These are phyloP conservation scores for Hericium alpestre DNA, from an alignment of 768 basidiomycete species.

Conservation along the genomic window DNA sequence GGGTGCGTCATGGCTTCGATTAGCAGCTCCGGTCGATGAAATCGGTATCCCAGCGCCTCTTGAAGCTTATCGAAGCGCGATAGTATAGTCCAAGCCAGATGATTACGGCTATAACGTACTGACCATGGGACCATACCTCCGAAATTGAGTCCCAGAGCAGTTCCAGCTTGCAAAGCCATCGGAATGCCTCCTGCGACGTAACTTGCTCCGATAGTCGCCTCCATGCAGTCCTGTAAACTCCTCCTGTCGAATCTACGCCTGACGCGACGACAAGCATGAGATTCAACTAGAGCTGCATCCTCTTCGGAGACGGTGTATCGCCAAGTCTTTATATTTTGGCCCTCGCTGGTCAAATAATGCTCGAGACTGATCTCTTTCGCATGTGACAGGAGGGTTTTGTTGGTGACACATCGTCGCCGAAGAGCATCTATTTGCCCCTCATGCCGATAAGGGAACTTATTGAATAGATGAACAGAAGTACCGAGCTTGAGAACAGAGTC, in stretches of 20 bases:
- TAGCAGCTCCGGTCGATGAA: constrained; percentile 51
- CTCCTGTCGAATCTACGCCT: constrained; percentile 48
- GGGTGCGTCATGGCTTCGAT: constrained; percentile 82
- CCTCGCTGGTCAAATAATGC: constrained; percentile 52
- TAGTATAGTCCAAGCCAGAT: constrained; percentile 26
- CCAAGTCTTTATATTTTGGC: constrained; percentile 46
- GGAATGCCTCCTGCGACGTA: constrained; percentile 64
- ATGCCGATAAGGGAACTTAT: constrained; percentile 64
- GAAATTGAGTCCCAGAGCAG: constrained; percentile 55
- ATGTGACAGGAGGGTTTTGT: constrained; percentile 56
- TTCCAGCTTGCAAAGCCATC: constrained; percentile 56
- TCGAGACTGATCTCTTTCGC: constrained; percentile 58
- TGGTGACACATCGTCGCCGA: constrained; percentile 56
- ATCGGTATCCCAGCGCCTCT: constrained; percentile 57
- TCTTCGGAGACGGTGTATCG: constrained; percentile 33
- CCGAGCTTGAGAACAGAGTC: constrained; percentile 74
- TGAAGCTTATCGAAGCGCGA: constrained; percentile 47
- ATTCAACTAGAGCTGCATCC: constrained; percentile 22
- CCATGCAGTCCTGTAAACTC: constrained; percentile 82
- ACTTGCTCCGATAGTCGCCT: constrained; percentile 71
- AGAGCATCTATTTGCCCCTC: constrained; percentile 73
- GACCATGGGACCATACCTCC: constrained; percentile 66
- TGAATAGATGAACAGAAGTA: constrained; percentile 67
- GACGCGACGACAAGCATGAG: constrained; percentile 21
- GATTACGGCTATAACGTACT: constrained; percentile 35